A percentile compares a stretch with the other conserved stretches of the same genome.
These are phyloP conservation scores for Raffaelea albimanens DNA, from an alignment of 2,329 filamentous ascomycete species.

Conservation along the genomic window DNA sequence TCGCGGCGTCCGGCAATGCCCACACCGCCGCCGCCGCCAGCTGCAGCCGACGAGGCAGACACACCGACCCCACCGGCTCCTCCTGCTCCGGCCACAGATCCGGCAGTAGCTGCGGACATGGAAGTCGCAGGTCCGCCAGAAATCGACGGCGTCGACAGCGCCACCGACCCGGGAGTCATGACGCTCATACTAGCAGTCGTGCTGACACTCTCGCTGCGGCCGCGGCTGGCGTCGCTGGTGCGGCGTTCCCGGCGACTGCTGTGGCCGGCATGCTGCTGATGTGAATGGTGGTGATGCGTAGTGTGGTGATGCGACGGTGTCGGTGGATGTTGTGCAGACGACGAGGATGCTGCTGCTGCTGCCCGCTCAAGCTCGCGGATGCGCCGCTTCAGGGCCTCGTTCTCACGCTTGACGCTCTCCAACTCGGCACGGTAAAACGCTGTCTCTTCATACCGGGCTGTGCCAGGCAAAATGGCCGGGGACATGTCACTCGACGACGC, in stretches of 20 bases:
- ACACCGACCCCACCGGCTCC: constrained; percentile 21
- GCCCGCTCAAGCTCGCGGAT: constrained; percentile 52
- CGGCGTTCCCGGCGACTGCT: constrained; percentile 32
- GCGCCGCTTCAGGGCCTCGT: constrained; percentile 50
- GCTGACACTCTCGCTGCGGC: constrained; percentile 41
- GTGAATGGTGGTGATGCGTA: background rate
- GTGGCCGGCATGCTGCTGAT: background rate
- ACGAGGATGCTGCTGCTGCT: background rate
- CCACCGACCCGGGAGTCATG: constrained; percentile 16
- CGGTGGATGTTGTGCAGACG: background rate
- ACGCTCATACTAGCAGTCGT: constrained; percentile 39
- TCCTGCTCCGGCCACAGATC: constrained; percentile 11
- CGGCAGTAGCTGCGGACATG: too few species aligned
- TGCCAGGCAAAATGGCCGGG: constrained; percentile 45
- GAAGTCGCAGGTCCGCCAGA: too few species aligned
- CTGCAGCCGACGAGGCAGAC: constrained; percentile 13
- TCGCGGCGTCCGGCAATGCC: constrained; percentile 38
- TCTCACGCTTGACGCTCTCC: constrained; percentile 53
- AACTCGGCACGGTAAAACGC: constrained; percentile 50
- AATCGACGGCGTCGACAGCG: constrained; percentile 21
- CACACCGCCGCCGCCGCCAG: constrained; percentile 20
- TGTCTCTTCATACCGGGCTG: constrained; percentile 53
- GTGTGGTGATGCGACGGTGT: background rate
- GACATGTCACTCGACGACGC: constrained; percentile 32
- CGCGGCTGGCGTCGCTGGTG: constrained; percentile 35